phyloP scores from a whole-genome alignment of 805 yeast genomes.

The Candida multigemmis region DNA sequence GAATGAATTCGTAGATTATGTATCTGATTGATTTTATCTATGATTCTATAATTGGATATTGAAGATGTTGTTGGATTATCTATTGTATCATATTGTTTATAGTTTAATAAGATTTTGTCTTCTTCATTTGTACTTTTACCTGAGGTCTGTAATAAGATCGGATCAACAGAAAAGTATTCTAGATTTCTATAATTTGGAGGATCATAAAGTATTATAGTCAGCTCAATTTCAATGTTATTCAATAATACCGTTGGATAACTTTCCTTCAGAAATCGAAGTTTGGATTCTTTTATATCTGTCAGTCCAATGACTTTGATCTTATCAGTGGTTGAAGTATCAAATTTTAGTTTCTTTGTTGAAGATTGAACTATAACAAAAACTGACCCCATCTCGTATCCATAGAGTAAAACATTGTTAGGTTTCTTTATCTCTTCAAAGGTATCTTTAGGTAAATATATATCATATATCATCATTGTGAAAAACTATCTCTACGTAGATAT shows the following conservation, averaged over 20 bases:
- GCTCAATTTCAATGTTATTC: too few relatives aligned
- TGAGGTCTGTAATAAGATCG: conserved; percentile 53
- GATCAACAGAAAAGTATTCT: conserved; percentile 71
- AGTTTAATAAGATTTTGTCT: background rate
- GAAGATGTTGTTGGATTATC: conserved; percentile 8
- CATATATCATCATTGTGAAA: conserved; percentile 17
- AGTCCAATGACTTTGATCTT: too few relatives aligned
- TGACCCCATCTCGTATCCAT: conserved; percentile 16
- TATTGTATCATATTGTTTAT: background rate
- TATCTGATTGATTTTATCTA: conserved; percentile 25
- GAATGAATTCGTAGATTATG: conserved; percentile 8
- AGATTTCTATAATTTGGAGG: conserved; percentile 65
- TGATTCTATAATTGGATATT: conserved; percentile 16
- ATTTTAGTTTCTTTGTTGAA: too few relatives aligned
- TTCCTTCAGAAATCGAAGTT: too few relatives aligned
- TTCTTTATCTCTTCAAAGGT: conserved; percentile 6
- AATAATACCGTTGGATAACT: too few relatives aligned
- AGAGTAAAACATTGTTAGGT: too few relatives aligned
- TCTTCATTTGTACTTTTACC: conserved; percentile 7
- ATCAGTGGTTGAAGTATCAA: too few relatives aligned
- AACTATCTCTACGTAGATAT: conserved; percentile 32
- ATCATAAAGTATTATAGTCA: conserved; percentile 34
- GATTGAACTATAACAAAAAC: conserved; percentile 15
- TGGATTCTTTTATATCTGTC: too few relatives aligned
- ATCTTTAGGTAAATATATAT: conserved; percentile 28